These are phyloP conservation scores for Pyrenophora teres DNA, from an alignment of 2,329 filamentous ascomycete species.

Conservation along the genomic window DNA sequence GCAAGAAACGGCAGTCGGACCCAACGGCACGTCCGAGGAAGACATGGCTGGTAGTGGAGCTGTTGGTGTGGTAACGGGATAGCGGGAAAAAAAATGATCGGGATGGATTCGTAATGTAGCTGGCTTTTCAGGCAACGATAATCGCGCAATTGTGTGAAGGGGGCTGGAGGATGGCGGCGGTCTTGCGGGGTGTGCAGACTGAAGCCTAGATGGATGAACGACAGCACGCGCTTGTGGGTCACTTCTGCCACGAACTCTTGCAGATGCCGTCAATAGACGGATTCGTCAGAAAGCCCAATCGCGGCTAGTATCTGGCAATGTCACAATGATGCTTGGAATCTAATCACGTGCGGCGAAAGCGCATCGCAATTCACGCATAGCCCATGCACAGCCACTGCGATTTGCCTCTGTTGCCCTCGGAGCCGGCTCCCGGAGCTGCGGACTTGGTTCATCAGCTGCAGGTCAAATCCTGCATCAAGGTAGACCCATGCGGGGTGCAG, in stretches of 20 bases:
- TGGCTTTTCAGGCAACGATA: slow-evolving; percentile 19
- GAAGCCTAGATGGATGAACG: slow-evolving; percentile 2
- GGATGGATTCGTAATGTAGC: slow-evolving; percentile 17
- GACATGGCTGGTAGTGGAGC: slow-evolving; percentile 17
- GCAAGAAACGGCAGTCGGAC: slow-evolving; percentile 68
- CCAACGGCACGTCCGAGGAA: slow-evolving; percentile 19
- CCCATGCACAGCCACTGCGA: slow-evolving; percentile 1
- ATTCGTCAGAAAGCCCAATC: background rate
- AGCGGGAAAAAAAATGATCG: background rate
- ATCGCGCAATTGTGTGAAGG: slow-evolving; percentile 23
- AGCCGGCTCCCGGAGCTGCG: slow-evolving; percentile 11
- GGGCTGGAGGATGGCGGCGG: slow-evolving; percentile 17
- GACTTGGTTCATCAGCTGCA: slow-evolving; percentile 28
- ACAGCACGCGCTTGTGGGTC: slow-evolving; percentile 19
- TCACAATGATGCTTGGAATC: slow-evolving; percentile 9
- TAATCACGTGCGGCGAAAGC: slow-evolving; percentile 14
- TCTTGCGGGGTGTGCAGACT: slow-evolving; percentile 22
- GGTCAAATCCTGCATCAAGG: slow-evolving; percentile 19
- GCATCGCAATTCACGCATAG: slow-evolving; percentile 9
- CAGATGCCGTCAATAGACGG: slow-evolving; percentile 2
- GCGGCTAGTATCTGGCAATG: background rate
- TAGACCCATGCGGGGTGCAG: slow-evolving; percentile 35
- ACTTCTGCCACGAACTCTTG: slow-evolving; percentile 13
- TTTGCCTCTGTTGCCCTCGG: slow-evolving; percentile 4
- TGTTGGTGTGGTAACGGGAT: slow-evolving; percentile 13